phyloP scores from a whole-genome alignment of 2,329 filamentous ascomycete genomes.

The Paracorniculantispora psalliotae region DNA sequence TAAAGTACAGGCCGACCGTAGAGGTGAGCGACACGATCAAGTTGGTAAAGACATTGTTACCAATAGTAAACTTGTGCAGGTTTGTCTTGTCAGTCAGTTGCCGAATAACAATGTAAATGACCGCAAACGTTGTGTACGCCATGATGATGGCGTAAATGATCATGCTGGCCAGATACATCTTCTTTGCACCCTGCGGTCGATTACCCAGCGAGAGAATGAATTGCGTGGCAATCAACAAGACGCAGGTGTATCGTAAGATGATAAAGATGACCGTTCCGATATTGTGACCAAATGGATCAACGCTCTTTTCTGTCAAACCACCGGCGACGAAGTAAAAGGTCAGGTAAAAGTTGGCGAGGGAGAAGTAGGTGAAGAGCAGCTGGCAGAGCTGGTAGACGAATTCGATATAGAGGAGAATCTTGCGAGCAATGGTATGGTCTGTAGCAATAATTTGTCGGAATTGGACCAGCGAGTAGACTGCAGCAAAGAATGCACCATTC shows the following conservation, averaged over 20 bases:
- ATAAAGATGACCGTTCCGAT: constrained; percentile 83
- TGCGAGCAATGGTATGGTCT: constrained; percentile 84
- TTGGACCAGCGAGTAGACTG: constrained; percentile 94
- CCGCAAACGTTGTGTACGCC: constrained; percentile 88
- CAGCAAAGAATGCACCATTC: constrained; percentile 97
- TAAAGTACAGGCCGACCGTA: constrained; percentile 88
- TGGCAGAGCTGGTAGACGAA: constrained; percentile 93
- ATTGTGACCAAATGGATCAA: constrained; percentile 89
- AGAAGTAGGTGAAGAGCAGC: constrained; percentile 95
- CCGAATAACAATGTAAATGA: constrained; percentile 81
- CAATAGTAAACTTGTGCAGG: constrained; percentile 51
- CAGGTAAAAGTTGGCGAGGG: constrained; percentile 96
- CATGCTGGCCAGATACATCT: constrained; percentile 83
- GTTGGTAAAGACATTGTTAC: constrained; percentile 91
- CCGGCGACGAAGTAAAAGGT: constrained; percentile 98
- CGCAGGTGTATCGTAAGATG: constrained; percentile 76
- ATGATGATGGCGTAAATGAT: constrained; percentile 91
- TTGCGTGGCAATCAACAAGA: constrained; percentile 86
- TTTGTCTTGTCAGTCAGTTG: constrained; percentile 57
- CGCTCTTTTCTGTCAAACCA: constrained; percentile 68
- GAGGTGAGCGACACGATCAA: constrained; percentile 85
- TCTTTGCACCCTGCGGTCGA: constrained; percentile 88
- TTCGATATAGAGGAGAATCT: constrained; percentile 88
- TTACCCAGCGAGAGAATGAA: constrained; percentile 97
- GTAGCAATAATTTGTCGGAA: constrained; percentile 90